Percentiles rank a stretch among this genome's conserved stretches.
Conservation (phyloP, 306 rosid species). For the Begonia peltatifolia region DNA sequence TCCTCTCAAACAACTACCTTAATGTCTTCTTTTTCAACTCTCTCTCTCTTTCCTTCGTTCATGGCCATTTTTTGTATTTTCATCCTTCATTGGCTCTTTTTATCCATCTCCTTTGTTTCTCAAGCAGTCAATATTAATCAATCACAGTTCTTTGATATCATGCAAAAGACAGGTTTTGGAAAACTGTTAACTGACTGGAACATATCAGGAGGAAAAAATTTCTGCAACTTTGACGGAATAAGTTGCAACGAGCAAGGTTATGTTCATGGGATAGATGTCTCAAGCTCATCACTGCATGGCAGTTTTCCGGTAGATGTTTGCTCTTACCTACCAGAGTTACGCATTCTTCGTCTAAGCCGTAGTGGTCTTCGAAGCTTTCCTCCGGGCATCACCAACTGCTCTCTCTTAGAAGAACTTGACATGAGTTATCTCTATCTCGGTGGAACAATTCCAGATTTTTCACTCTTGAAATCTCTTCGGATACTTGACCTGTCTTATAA, state of each 20-base stretch:
- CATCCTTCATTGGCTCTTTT: constrained; percentile 18
- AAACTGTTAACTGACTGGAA: constrained; percentile 39
- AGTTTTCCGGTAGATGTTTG: constrained; percentile 49
- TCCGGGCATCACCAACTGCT: constrained; percentile 40
- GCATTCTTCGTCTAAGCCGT: constrained; percentile 30
- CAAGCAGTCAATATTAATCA: constrained; percentile 23
- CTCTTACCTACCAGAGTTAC: constrained; percentile 49
- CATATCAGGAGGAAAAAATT: constrained; percentile 14
- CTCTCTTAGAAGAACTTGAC: constrained; percentile 43
- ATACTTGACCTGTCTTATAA: constrained; percentile 71
- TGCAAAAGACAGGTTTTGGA: constrained; percentile 41
- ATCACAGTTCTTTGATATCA: constrained; percentile 32
- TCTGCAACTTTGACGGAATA: constrained; percentile 59
- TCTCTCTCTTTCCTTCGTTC: constrained; percentile 1
- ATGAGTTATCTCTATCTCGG: constrained; percentile 31
- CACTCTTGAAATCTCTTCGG: constrained; percentile 39
- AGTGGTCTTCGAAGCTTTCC: constrained; percentile 36
- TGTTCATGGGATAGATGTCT: constrained; percentile 36
- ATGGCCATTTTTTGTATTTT: constrained; percentile 16
- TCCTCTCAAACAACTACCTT: constrained; percentile 19
- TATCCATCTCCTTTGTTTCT: constrained; percentile 12
- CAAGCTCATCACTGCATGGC: constrained; percentile 44
- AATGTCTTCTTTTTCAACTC: constrained; percentile 8
- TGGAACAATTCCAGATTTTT: constrained; percentile 59
- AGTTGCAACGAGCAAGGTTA: constrained; percentile 37